phyloP scores from a whole-genome alignment of 176 grass and related monocot genomes.

The Cymbopogon citratus region DNA sequence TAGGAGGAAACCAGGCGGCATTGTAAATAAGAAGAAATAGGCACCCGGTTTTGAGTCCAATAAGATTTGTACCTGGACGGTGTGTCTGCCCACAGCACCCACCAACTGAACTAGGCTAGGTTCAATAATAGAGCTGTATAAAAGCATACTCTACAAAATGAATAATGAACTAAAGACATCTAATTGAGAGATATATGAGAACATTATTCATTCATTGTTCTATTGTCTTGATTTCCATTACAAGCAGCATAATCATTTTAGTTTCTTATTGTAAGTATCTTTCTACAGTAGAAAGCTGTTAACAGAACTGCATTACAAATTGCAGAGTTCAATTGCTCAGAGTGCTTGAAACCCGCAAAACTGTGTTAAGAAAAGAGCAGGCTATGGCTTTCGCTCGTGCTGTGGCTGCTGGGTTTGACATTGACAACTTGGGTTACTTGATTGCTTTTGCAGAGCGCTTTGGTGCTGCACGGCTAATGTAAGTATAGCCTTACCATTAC shows the following conservation, averaged over 20 bases:
- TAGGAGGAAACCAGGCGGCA: neutral
- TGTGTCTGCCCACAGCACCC: neutral
- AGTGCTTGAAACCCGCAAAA: slow-evolving; percentile 88
- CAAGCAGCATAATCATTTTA: neutral
- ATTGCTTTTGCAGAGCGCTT: slow-evolving; percentile 72
- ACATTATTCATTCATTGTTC: neutral
- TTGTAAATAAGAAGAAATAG: neutral
- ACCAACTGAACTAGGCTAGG: neutral
- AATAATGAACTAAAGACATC: neutral
- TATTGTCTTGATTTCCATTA: slow-evolving; percentile 4
- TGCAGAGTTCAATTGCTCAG: slow-evolving; percentile 86
- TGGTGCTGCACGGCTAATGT: slow-evolving; percentile 82
- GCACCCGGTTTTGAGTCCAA: neutral
- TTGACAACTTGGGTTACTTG: slow-evolving; percentile 69
- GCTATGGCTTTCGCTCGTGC: slow-evolving; percentile 97
- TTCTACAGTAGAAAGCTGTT: neutral
- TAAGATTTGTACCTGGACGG: neutral
- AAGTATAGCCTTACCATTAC: slow-evolving; percentile 23
- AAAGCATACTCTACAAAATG: neutral
- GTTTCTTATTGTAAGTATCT: slow-evolving; percentile 13
- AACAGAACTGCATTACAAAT: slow-evolving; percentile 17
- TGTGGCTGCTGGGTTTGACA: slow-evolving; percentile 88
- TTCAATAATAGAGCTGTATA: neutral
- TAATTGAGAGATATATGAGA: neutral
- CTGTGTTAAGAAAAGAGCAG: slow-evolving; percentile 85